Conservation (phyloP, 495 filamentous ascomycete species). For the Xylaria nigripes region DNA sequence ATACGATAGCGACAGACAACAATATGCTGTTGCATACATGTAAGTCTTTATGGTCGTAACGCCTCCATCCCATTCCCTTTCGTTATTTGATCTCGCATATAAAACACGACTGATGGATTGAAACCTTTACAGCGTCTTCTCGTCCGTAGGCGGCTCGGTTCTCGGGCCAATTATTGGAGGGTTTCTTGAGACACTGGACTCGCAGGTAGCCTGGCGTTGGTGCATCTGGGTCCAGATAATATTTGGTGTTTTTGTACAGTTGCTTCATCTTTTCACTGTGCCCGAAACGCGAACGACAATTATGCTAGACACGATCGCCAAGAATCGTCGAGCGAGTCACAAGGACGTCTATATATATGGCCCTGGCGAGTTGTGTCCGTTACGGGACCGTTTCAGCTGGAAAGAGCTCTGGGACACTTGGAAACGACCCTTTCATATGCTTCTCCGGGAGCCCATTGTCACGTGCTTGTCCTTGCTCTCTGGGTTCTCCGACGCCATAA, state of each 20-base stretch:
- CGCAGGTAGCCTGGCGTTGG: slow-evolving; percentile 58
- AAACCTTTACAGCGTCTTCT: slow-evolving; percentile 51
- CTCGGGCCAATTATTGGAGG: slow-evolving; percentile 75
- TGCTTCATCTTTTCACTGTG: slow-evolving; percentile 58
- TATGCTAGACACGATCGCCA: slow-evolving; percentile 58
- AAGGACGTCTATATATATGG: slow-evolving; percentile 50
- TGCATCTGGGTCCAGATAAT: slow-evolving; percentile 75
- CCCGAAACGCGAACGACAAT: slow-evolving; percentile 62
- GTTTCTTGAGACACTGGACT: slow-evolving; percentile 53
- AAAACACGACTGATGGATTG: background rate
- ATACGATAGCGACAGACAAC: slow-evolving; percentile 65
- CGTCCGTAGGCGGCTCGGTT: slow-evolving; percentile 66
- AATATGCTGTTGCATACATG: slow-evolving; percentile 60
- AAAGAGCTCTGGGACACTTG: slow-evolving; percentile 53
- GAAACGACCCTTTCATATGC: slow-evolving; percentile 70
- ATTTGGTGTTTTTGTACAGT: slow-evolving; percentile 57
- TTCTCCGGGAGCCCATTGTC: slow-evolving; percentile 69
- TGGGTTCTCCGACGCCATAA: slow-evolving; percentile 71
- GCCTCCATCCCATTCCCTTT: background rate
- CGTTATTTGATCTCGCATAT: background rate
- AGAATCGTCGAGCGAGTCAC: slow-evolving; percentile 52
- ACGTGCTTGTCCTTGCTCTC: slow-evolving; percentile 61
- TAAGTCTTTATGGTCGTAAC: slow-evolving; percentile 11
- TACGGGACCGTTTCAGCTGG: slow-evolving; percentile 43
- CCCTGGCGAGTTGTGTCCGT: slow-evolving; percentile 49